A percentile compares a stretch with the other conserved stretches of the same genome.
Conservation (phyloP, 495 filamentous ascomycete species). For the Poronia punctata region DNA sequence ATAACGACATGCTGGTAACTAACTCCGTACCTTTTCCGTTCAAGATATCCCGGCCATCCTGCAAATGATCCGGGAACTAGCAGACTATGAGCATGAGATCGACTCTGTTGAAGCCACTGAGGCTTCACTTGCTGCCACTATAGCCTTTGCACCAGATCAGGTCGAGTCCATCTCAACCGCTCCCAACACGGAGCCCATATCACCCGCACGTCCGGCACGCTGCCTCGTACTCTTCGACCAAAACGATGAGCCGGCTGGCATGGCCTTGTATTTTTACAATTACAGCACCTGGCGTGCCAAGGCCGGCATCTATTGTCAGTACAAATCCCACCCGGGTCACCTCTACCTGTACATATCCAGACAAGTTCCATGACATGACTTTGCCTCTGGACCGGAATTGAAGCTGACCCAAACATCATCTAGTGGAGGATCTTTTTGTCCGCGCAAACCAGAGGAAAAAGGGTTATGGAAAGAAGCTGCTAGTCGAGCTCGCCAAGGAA, state of each 20-base stretch:
- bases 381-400: too few relatives aligned
- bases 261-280: conserved; percentile 56
- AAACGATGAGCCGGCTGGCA: conserved; percentile 38
- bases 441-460: conserved; percentile 57
- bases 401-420: background rate
- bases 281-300: conserved; percentile 75
- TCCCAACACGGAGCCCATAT: conserved; percentile 35
- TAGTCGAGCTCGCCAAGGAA: conserved; percentile 71
- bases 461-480: conserved; percentile 72
- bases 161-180: conserved; percentile 22
- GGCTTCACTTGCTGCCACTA: conserved; percentile 61
- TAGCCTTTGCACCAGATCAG: conserved; percentile 61
- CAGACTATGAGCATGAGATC: conserved; percentile 74
- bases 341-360: too few relatives aligned
- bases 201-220: conserved; percentile 35
- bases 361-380: too few relatives aligned
- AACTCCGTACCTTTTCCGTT: background rate
- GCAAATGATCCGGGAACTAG: conserved; percentile 77
- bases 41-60: conserved; percentile 82
- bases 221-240: conserved; percentile 41
- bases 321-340: too few relatives aligned
- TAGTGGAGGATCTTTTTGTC: conserved; percentile 83
- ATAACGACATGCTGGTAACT: background rate
- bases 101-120: conserved; percentile 74
- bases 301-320: conserved; percentile 71